phyloP scores from a whole-genome alignment of 768 basidiomycete species.

The Lentinula boryana region DNA sequence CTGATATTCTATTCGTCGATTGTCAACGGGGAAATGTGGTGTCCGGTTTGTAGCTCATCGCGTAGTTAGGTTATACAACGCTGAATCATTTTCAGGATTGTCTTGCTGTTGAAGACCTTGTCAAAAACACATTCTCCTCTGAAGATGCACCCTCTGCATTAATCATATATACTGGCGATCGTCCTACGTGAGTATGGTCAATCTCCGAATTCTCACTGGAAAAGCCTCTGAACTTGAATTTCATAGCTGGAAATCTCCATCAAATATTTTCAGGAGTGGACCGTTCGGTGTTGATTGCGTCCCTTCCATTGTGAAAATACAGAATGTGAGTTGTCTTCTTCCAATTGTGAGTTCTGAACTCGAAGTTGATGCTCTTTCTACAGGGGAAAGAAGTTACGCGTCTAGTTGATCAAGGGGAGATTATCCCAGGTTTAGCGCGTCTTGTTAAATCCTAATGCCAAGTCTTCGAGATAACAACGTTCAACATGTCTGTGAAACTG shows the following conservation, averaged over 20 bases:
- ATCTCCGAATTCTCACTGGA: not conserved
- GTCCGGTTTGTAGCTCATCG: constrained; percentile 42
- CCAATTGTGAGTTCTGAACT: constrained; percentile 4
- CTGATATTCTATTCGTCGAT: constrained; percentile 71
- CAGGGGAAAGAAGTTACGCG: constrained; percentile 34
- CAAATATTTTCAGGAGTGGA: constrained; percentile 52
- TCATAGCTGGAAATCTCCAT: constrained; percentile 58
- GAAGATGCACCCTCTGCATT: constrained; percentile 43
- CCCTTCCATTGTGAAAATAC: constrained; percentile 61
- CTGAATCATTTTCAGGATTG: constrained; percentile 47
- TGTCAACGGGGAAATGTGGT: constrained; percentile 61
- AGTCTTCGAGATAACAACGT: not conserved
- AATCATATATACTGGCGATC: constrained; percentile 67
- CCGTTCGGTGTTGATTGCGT: constrained; percentile 58
- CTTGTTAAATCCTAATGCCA: not conserved
- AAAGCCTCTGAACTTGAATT: not conserved
- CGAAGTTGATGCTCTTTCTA: constrained; percentile 4
- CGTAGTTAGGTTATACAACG: not conserved
- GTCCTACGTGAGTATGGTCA: constrained; percentile 37
- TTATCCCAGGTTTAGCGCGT: constrained; percentile 13
- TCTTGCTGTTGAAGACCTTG: constrained; percentile 47
- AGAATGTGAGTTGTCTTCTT: constrained; percentile 38
- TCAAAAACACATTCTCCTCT: constrained; percentile 44
- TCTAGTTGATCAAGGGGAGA: constrained; percentile 35
- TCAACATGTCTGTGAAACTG: not conserved